Evolutionary conservation across 352 stramenopile genomes (phyloP), one percentile per base, ranked within the genome.

Genomic region (Globisporangium iwayamae): DNA sequence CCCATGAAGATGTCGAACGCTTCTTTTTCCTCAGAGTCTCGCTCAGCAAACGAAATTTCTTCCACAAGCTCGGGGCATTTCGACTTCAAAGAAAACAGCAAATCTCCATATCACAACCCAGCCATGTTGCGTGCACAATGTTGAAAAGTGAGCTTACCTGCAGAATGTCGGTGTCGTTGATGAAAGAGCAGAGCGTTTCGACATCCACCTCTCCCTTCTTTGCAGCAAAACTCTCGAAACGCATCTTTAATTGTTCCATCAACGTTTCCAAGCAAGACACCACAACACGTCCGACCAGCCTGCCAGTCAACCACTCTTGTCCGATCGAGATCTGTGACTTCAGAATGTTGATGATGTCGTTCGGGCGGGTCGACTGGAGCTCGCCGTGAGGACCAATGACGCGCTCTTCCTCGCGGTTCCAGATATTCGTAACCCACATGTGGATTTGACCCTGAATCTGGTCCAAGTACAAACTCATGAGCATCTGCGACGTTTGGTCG

Each of bases 271-370:
- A 64, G 52, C 86, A 95, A 20, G 85, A 64, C 18, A 86, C 75
- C 11, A 95, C 82, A 8, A 93, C 84, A 2, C 78, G 79, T 2
- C 80, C 83, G 3, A 95, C 69, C 0, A 91, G 61, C 6, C 71
- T 72, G 0, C 86, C 86, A 25, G 79, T 89, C 4, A 95, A 59
- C 83, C 83, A 95, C 46, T 93, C 86, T 53, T 93, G 84, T 0
- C 76, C 86, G 36, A 95, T 93, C 5, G 83, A 90, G 54, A 95
- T 92, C 50, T 95, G 86, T 0, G 84, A 90, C 56, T 91, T 93
- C 16, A 95, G 67, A 61, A 95, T 95, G 62, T 95, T 93, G 47
- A 95, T 69, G 50, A 95, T 95, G 39, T 95, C 86, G 56, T 93
- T 95, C 11, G 86, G 84, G 6, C 86, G 79, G 11, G 84, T 92